A percentile compares a stretch with the other conserved stretches of the same genome.
Conservation (phyloP, 257 asterid species). For the Echium plantagineum region DNA sequence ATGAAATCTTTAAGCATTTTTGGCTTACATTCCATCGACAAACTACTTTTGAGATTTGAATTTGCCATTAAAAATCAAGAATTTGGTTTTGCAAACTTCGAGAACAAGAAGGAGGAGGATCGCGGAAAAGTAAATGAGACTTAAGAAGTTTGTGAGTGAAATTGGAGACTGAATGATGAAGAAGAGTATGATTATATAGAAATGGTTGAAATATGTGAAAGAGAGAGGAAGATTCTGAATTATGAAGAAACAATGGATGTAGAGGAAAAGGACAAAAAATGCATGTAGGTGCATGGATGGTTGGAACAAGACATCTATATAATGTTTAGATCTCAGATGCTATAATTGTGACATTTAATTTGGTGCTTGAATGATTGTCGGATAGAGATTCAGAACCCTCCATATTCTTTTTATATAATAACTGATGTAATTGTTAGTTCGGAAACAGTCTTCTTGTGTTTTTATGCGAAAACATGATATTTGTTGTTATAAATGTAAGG, state of each 20-base stretch:
- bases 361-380: constrained; percentile 31
- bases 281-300: constrained; percentile 45
- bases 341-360: not conserved
- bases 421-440: too few relatives aligned
- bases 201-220: constrained; percentile 3
- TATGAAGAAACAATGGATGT: constrained; percentile 1
- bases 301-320: constrained; percentile 17
- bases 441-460: too few relatives aligned
- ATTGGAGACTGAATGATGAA: not conserved
- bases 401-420: too few relatives aligned
- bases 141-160: not conserved
- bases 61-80: not conserved
- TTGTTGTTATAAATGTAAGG: too few relatives aligned
- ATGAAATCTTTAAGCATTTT: constrained; percentile 62
- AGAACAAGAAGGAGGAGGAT: not conserved
- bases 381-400: constrained; percentile 9
- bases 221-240: constrained; percentile 12
- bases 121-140: not conserved
- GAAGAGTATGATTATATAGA: not conserved
- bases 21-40: constrained; percentile 29
- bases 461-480: too few relatives aligned
- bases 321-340: constrained; percentile 4
- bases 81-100: constrained; percentile 9
- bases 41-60: constrained; percentile 3
- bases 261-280: constrained; percentile 32